Base-by-base conservation (phyloP, 1,139 yeast genomes). In the Lodderomyces oxycetoniae region DNA sequence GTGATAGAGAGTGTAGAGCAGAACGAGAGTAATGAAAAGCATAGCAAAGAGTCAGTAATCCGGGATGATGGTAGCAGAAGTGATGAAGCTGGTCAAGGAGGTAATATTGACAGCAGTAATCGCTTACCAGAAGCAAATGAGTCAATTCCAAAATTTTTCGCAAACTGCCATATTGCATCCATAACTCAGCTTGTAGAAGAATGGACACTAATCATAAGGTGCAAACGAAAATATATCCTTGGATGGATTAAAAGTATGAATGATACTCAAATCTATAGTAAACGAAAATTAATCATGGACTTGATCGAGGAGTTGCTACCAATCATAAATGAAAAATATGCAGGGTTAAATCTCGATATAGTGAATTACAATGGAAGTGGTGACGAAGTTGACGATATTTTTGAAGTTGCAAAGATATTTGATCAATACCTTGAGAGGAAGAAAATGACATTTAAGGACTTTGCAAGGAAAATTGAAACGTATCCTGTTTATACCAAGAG, bases 1-100 rank as follows among this genome's bases (percentile, higher is more conserved):
- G n/a, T n/a, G 47, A 44, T 2, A 23, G 9, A 11, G 35, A 23
- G 24, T 8, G 23, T 17, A 11, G 23, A 8, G 2, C 28, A 42
- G 4, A 41, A 40, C 14, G 51, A 49, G 4, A 55, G 10, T 10
- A 55, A n/a, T 10, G 44, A 45, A 10, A 48, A 48, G 28, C 10
- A 19, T 7, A 13, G 7, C 13, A 10, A 8, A 11, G 9, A n/a
- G 19, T 6, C 10, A 15, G 26, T 16, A 13, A 7, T 20, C 13
- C 22, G 15, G 13, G 20, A 27, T 15, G 26, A 32, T n/a, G 11
- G 14, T 17, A 13, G 9, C 9, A 14, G 11, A 7, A 14, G 12
- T 26, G 20, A 12, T 10, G 28, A 21, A 13, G 38, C 51, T 5
- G 53, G 50, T 1, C 76, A 74, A 32, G 45, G 70, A 26, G 35